phyloP scores from a whole-genome alignment of 768 basidiomycete species.

The Tricholoma flavovirens region DNA sequence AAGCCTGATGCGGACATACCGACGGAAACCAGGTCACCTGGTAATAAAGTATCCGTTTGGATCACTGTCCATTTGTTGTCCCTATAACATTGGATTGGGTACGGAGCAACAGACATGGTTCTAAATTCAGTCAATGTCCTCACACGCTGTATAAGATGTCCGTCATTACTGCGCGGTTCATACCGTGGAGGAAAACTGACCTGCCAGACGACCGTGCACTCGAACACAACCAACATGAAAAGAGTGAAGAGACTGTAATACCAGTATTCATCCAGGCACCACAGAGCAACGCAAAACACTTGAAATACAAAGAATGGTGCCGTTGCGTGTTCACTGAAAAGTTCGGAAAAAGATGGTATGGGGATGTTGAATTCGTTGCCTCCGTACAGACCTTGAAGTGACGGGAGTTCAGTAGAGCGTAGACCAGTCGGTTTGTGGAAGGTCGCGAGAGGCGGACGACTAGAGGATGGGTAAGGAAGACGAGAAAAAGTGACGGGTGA shows the following conservation, averaged over 20 bases:
- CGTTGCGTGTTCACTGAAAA: slow-evolving; percentile 94
- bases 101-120: slow-evolving; percentile 93
- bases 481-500: slow-evolving; percentile 62
- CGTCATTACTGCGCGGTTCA: neutral
- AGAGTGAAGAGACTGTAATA: slow-evolving; percentile 96
- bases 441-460: slow-evolving; percentile 57
- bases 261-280: slow-evolving; percentile 99
- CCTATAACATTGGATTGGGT: slow-evolving; percentile 77
- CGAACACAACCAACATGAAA: slow-evolving; percentile 98
- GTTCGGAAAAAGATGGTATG: slow-evolving; percentile 86
- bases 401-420: slow-evolving; percentile 37
- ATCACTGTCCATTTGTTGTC: slow-evolving; percentile 75
- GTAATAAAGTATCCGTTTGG: slow-evolving; percentile 82
- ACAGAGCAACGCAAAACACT: slow-evolving; percentile 93
- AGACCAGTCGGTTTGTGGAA: slow-evolving; percentile 63
- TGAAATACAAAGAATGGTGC: slow-evolving; percentile 99
- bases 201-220: slow-evolving; percentile 99
- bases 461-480: slow-evolving; percentile 84
- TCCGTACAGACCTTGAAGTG: slow-evolving; percentile 68
- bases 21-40: slow-evolving; percentile 87
- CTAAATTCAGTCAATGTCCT: slow-evolving; percentile 91
- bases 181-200: slow-evolving; percentile 34
- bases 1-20: slow-evolving; percentile 27
- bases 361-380: slow-evolving; percentile 97
- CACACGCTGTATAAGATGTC: slow-evolving; percentile 57